These are phyloP conservation scores for Citrullus amarus DNA, from an alignment of 306 rosid genomes.

Conservation along the genomic window DNA sequence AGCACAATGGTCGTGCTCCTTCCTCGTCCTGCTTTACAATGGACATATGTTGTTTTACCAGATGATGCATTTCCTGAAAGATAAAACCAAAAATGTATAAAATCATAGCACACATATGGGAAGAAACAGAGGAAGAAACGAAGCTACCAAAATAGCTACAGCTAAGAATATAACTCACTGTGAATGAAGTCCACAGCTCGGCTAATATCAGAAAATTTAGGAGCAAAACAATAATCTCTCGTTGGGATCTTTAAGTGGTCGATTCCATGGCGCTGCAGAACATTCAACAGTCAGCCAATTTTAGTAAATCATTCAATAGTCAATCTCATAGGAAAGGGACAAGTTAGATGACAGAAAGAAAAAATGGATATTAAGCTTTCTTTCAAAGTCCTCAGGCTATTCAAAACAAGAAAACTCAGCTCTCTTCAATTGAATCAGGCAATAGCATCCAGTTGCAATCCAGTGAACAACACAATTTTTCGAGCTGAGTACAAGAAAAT, in stretches of 20 bases:
- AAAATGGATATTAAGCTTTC: not conserved
- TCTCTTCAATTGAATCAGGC: not conserved
- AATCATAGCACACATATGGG: not conserved
- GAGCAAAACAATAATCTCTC: constrained; percentile 94
- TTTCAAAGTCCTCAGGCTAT: not conserved
- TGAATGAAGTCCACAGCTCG: constrained; percentile 93
- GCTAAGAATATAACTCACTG: constrained; percentile 29
- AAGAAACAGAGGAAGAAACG: not conserved
- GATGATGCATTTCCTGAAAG: constrained; percentile 43
- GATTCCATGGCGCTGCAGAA: constrained; percentile 71
- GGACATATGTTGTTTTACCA: constrained; percentile 85
- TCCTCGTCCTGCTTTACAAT: constrained; percentile 97
- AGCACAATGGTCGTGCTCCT: constrained; percentile 96
- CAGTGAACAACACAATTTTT: not conserved
- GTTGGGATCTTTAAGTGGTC: constrained; percentile 92
- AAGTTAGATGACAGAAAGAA: not conserved
- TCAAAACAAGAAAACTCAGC: not conserved
- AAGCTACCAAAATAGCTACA: not conserved
- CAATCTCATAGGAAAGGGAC: not conserved
- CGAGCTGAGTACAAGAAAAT: not conserved
- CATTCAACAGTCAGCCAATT: not conserved
- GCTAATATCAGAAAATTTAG: constrained; percentile 60
- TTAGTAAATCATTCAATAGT: not conserved
- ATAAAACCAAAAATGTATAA: not conserved
- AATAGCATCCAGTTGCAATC: not conserved